These are phyloP conservation scores for Diatrype stigma DNA, from an alignment of 2,329 filamentous ascomycete genomes.

Conservation along the genomic window DNA sequence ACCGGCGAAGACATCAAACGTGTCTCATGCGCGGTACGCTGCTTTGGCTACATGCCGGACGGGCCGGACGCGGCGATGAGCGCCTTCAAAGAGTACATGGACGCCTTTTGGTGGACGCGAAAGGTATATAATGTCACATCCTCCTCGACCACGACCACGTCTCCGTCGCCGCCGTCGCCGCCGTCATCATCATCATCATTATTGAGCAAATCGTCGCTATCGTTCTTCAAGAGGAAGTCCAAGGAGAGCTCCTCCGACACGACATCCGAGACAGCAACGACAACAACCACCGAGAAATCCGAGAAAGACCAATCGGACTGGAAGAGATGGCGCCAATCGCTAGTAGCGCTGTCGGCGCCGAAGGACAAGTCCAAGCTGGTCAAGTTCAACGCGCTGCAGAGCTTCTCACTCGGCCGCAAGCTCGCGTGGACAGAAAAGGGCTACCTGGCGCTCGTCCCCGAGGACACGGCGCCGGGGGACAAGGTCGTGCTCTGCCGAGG, in stretches of 20 bases:
- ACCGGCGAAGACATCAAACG: neutral
- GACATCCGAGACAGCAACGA: neutral
- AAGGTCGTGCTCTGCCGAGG: conserved; percentile 1
- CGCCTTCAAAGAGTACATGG: conserved; percentile 2
- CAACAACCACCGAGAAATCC: too few relatives aligned
- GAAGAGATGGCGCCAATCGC: neutral
- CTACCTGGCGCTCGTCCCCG: conserved; percentile 1
- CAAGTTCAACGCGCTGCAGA: conserved; percentile 1
- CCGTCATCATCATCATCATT: too few relatives aligned
- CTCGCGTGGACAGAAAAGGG: conserved; percentile 2
- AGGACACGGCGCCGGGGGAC: neutral
- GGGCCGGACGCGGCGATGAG: neutral
- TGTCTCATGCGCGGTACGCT: neutral
- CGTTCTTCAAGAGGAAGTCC: neutral
- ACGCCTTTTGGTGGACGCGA: neutral
- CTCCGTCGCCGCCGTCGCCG: too few relatives aligned
- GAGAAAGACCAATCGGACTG: neutral
- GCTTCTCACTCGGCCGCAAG: neutral
- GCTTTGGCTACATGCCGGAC: neutral
- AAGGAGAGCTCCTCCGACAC: neutral
- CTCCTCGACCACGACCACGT: neutral
- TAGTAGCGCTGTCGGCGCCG: too few relatives aligned
- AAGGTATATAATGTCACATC: neutral
- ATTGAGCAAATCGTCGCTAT: neutral
- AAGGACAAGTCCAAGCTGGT: neutral